These are phyloP conservation scores for Auricularia auricula-judae DNA, from an alignment of 768 basidiomycete genomes.

Conservation along the genomic window DNA sequence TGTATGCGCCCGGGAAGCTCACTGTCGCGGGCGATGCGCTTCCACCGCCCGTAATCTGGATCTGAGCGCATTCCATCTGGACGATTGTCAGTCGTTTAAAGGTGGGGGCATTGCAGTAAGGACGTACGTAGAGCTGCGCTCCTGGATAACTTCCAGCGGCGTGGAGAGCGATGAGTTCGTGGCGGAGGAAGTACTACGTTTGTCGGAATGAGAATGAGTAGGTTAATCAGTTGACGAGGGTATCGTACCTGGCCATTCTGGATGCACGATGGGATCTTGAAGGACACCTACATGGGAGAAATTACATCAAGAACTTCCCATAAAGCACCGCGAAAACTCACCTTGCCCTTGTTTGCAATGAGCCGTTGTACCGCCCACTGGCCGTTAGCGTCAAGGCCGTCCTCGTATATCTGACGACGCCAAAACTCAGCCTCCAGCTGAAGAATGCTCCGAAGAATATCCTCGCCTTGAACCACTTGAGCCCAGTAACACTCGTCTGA, in stretches of 20 bases:
- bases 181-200: slow-evolving; percentile 34
- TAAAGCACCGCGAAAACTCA: no score
- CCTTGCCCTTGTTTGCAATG: slow-evolving; percentile 36
- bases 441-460: no score
- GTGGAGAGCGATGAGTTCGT: slow-evolving; percentile 44
- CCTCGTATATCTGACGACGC: slow-evolving; percentile 28
- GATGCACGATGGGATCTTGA: slow-evolving; percentile 37
- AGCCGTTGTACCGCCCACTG: slow-evolving; percentile 38
- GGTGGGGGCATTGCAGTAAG: background rate
- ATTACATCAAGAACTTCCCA: no score
- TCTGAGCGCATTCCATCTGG: slow-evolving; percentile 29
- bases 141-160: slow-evolving; percentile 37
- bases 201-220: background rate
- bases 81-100: background rate
- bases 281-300: slow-evolving; percentile 19
- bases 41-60: slow-evolving; percentile 25
- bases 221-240: background rate
- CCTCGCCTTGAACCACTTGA: slow-evolving; percentile 36
- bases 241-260: slow-evolving; percentile 19
- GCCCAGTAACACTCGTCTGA: slow-evolving; percentile 33
- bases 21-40: slow-evolving; percentile 12
- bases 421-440: no score
- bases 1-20: slow-evolving; percentile 13
- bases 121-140: slow-evolving; percentile 43
- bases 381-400: slow-evolving; percentile 6